Base-by-base conservation (phyloP, 1,139 yeast genomes). In the Suhomyces wounanorum region DNA sequence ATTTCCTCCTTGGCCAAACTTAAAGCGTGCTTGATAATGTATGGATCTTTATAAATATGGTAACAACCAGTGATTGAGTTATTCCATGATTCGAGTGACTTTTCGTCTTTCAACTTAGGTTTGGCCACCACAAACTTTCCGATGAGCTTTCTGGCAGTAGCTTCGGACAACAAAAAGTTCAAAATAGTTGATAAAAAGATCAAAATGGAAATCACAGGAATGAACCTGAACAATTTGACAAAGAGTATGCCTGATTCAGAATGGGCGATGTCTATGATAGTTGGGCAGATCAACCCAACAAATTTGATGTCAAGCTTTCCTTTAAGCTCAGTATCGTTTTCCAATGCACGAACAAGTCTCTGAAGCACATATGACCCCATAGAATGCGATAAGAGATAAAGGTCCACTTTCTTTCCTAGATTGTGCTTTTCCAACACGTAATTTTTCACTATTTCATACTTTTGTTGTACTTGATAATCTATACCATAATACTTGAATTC, bases 251-350 rank as follows among this genome's bases (percentile, higher is more conserved):
- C 91, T 17, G 81, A 78, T 10, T 65, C 68, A 3, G 87, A 81
- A 42, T 66, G 63, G 16, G 79, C 79, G 36, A 85, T 81, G 55
- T 84, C 84, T 23, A 74, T 70, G 18, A 85, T 72, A 0, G 91
- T 84, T 1, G 91, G 91, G 41, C 87, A 84, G 14, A 85, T 68
- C 49, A 85, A 66, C 0, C 89, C 89, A n/a, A 78, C 73, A 50
- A 83, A 75, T 50, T 65, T 64, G 40, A 77, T 56, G 3, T 54
- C 45, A 44, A 67, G 57, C 40, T 56, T 56, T 9, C 52, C 61
- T 1, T 47, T 31, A 37, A 70, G 47, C 9, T 61, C 63, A 1
- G 49, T 33, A 50, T 68, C 72, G 9, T 60, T 55, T 17, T 59
- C 37, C 37, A 73, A 51, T 35, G 47, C 52, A 41, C 63, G 59